Percentiles rank a stretch among this genome's conserved stretches.
Evolutionary conservation across 2,329 filamentous ascomycete species (phyloP).

Genomic region (Cryoendolithus antarcticus): DNA sequence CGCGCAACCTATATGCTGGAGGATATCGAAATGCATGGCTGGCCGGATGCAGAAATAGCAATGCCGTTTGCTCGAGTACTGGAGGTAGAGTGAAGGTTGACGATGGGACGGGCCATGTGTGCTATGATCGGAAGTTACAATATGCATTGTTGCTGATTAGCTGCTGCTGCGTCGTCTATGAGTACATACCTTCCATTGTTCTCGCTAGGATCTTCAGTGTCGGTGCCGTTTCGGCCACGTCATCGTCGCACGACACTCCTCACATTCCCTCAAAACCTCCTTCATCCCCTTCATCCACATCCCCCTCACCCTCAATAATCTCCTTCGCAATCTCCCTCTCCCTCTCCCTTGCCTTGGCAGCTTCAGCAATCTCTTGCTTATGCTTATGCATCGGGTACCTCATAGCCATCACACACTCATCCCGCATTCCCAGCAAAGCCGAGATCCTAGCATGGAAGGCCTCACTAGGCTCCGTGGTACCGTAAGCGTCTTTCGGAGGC

Average conservation of each 20-base stretch:
- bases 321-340: conserved; percentile 97
- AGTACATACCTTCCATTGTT: too few relatives aligned
- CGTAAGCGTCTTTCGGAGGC: conserved; percentile 90
- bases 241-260: conserved; percentile 13
- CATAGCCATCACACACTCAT: conserved; percentile 99
- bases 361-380: conserved; percentile 90
- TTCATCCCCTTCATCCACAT: conserved; percentile 79
- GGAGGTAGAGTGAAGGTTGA: too few relatives aligned
- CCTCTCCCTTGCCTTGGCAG: conserved; percentile 91
- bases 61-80: too few relatives aligned
- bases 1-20: too few relatives aligned
- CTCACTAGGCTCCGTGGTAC: conserved; percentile 88
- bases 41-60: too few relatives aligned
- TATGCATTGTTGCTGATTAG: too few relatives aligned
- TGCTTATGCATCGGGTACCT: conserved; percentile 99
- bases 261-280: conserved; percentile 96
- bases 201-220: too few relatives aligned
- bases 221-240: too few relatives aligned
- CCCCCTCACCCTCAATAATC: conserved; percentile 70
- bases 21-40: too few relatives aligned
- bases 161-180: too few relatives aligned
- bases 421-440: conserved; percentile 81
- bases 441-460: conserved; percentile 94
- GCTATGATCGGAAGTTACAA: too few relatives aligned
- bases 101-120: too few relatives aligned